Conservation (phyloP, 768 basidiomycete species). For the Leucocoprinus sp. region DNA sequence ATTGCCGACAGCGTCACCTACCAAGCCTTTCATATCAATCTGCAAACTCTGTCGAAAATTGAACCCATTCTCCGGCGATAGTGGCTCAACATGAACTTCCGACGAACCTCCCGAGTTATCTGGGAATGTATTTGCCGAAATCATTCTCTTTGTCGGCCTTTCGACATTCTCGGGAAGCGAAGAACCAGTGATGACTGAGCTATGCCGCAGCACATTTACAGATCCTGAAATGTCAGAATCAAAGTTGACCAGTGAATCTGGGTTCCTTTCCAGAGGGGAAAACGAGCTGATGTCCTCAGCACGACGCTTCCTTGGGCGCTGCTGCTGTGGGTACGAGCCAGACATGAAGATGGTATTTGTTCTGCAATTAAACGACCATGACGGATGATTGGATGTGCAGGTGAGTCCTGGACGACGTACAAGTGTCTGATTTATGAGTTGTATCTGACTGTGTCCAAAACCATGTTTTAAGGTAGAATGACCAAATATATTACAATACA, state of each 20-base stretch:
- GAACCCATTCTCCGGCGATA: conserved; percentile 46
- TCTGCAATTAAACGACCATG: conserved; percentile 21
- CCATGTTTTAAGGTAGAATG: too few relatives aligned
- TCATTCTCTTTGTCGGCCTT: conserved; percentile 7
- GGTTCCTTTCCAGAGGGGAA: conserved; percentile 7
- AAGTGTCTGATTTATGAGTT: too few relatives aligned
- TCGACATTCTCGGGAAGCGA: conserved; percentile 1
- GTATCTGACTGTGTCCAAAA: too few relatives aligned
- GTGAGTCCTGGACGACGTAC: conserved; percentile 4
- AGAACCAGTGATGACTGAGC: conserved; percentile 26
- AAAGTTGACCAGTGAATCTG: conserved; percentile 6
- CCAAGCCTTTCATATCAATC: conserved; percentile 73
- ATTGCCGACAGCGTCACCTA: conserved; percentile 80
- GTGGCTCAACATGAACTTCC: conserved; percentile 13
- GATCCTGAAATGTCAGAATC: neutral
- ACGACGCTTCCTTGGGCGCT: conserved; percentile 13
- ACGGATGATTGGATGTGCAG: conserved; percentile 16
- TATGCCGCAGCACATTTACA: neutral
- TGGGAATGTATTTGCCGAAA: conserved; percentile 1
- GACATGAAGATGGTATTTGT: conserved; percentile 11
- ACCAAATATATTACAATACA: too few relatives aligned
- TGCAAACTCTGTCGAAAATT: conserved; percentile 53
- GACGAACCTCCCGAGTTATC: conserved; percentile 6
- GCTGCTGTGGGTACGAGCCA: conserved; percentile 12
- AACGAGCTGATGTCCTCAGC: conserved; percentile 9